Evolutionary conservation across 2,329 filamentous ascomycete genomes (phyloP), one percentile per base, ranked within the genome.

Genomic region (Davidsoniella australis): DNA sequence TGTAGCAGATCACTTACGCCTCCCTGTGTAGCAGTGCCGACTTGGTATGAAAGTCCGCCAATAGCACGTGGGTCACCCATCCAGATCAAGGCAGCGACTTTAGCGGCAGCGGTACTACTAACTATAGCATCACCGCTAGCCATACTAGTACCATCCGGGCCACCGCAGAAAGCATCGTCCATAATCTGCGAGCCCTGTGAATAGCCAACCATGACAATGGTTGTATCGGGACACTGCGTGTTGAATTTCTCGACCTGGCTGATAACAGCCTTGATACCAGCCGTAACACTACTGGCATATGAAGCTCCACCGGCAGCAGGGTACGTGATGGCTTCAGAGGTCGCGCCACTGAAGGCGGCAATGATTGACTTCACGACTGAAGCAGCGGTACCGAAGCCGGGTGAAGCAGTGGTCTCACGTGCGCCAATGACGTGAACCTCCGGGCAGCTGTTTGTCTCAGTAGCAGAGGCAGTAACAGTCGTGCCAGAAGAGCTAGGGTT

Each of bases 111-210:
- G 5, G 63, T 65, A 0, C 67, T 63, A 2, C 64, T 65, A 4
- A 74, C 59, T 2, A 63, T 62, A 1, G 68, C 62, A 0, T 65
- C 63, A 1, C 69, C 66, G 43, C 66, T 66, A 1, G 63, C 59
- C 53, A 67, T 66, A 23, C 68, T 66, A 45, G 68, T 60, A 17
- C 66, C 68, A 24, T 73, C 71, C 0, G 66, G 68, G 29, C 76
- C 76, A n/a, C 76, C 76, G 53, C 76, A 80, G 41, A 79, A 59
- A 2, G 75, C 75, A 54, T 76, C 75, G 55, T 80, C 75, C 62
- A 77, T 72, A 56, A 80, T 78, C 57, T 80, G 73, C 2, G 71
- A 74, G 14, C 76, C 76, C 68, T 77, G 75, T 1, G 73, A 78
- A 61, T 80, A 80, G 3, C 77, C 76, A 17, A 79, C 68, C 8